phyloP scores from a whole-genome alignment of 2,329 filamentous ascomycete species.

The Aaosphaeria arxii region DNA sequence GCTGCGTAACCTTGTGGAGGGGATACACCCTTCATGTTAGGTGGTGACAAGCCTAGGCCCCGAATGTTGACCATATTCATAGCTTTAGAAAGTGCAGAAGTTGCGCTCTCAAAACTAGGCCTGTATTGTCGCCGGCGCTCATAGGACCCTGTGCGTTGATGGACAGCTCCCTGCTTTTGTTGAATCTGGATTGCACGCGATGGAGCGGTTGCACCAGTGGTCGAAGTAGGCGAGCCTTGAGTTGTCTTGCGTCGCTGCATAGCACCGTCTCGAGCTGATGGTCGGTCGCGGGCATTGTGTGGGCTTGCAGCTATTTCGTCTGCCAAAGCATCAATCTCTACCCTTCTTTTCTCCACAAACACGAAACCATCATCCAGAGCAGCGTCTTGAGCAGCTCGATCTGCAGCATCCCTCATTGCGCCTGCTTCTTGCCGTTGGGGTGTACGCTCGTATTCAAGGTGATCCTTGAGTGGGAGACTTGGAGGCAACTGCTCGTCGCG shows the following conservation, averaged over 20 bases:
- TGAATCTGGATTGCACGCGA: slow-evolving; percentile 76
- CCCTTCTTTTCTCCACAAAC: slow-evolving; percentile 87
- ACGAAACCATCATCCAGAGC: slow-evolving; percentile 94
- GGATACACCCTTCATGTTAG: slow-evolving; percentile 60
- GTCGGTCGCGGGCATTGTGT: slow-evolving; percentile 48
- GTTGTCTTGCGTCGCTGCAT: slow-evolving; percentile 76
- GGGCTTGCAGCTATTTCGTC: slow-evolving; percentile 89
- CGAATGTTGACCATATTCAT: slow-evolving; percentile 87
- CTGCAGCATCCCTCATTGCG: slow-evolving; percentile 48
- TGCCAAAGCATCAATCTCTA: slow-evolving; percentile 95
- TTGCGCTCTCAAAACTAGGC: slow-evolving; percentile 70
- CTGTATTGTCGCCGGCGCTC: slow-evolving; percentile 75
- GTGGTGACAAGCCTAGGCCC: slow-evolving; percentile 67
- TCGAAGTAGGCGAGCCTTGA: slow-evolving; percentile 67
- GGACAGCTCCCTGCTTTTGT: slow-evolving; percentile 57
- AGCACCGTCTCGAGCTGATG: slow-evolving; percentile 55
- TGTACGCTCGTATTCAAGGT: slow-evolving; percentile 43
- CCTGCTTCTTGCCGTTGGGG: slow-evolving; percentile 38
- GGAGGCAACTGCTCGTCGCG: slow-evolving; percentile 36
- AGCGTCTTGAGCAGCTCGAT: slow-evolving; percentile 77
- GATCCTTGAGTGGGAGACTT: slow-evolving; percentile 48
- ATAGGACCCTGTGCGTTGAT: slow-evolving; percentile 76
- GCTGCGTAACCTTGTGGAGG: slow-evolving; percentile 74
- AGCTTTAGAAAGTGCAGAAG: slow-evolving; percentile 90
- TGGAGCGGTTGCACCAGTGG: slow-evolving; percentile 67